Conservation (phyloP, 2,329 filamentous ascomycete species). For the Monosporascus ibericus region DNA sequence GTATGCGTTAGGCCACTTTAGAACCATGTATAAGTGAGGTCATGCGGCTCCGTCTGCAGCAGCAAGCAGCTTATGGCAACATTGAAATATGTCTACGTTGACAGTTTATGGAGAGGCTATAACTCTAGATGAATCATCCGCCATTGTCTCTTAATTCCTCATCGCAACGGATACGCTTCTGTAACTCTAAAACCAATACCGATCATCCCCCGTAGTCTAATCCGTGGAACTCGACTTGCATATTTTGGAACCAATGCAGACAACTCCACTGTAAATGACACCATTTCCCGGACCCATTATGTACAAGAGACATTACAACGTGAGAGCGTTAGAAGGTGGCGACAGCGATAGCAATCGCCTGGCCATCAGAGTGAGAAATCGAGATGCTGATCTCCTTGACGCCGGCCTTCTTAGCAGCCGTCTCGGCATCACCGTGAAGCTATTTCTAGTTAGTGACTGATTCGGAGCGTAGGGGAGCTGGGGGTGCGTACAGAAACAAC, state of each 20-base stretch:
- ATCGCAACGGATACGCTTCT: too few species aligned
- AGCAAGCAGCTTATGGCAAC: too few species aligned
- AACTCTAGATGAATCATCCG: too few species aligned
- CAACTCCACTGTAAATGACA: background rate
- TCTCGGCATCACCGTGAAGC: conserved; percentile 80
- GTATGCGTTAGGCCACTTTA: too few species aligned
- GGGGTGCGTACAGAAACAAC: conserved; percentile 68
- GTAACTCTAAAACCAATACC: too few species aligned
- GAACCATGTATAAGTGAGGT: too few species aligned
- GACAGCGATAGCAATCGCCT: conserved; percentile 91
- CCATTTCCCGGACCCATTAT: background rate
- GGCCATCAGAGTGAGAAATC: conserved; percentile 90
- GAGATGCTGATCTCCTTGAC: conserved; percentile 87
- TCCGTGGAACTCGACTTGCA: background rate
- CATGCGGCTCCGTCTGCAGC: too few species aligned
- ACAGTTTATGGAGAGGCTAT: too few species aligned
- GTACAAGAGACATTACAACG: background rate
- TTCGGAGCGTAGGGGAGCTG: background rate
- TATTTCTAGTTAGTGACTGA: conserved; percentile 39
- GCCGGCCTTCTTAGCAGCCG: conserved; percentile 77
- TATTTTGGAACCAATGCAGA: background rate
- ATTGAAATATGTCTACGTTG: too few species aligned
- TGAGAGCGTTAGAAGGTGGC: conserved; percentile 60
- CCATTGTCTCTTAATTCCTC: too few species aligned
- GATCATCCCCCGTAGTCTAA: too few species aligned